Evolutionary conservation across 441 rosid species (phyloP), one percentile per base, ranked within the genome.

Genomic region (Jatropha multifida): DNA sequence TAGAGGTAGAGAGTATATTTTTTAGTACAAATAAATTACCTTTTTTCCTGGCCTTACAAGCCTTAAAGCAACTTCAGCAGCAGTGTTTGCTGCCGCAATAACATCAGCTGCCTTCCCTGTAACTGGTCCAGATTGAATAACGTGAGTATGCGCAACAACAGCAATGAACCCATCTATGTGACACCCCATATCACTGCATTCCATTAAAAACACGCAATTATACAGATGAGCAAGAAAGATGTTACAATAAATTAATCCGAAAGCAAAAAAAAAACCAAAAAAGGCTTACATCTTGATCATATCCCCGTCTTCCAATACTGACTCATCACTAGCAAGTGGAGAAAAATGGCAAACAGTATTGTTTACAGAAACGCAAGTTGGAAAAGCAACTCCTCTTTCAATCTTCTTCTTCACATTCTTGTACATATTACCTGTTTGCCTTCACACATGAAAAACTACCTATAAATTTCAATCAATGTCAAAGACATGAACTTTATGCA

Each of bases 41-140:
- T 90, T 96, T 82, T 90, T 94, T 41, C 97, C 99, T 2, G 99
- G 99, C 80, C 94, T 91, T 4, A 94, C 97, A 64, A 96, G 97
- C 89, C 98, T 92, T 81, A 96, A 79, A 77, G 98, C 99, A 86
- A 94, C 99, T 88, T 96, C 98, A 79, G 98, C 97, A 9, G 98
- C 98, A 26, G 98, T 91, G 77, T 92, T 92, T 0, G 94, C 97
- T 0, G 99, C 99, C 20, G 94, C 91, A 83, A 96, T 84, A 76
- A 90, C 98, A 85, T 96, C 97, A 81, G 97, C 97, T 71, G 90
- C 84, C 79, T 89, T 88, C 44, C 96, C 98, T 7, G 74, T 87
- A 55, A 94, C 64, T 0, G 94, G 88, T 7, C 96, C 97, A 27
- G 79, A 88, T 77, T 89, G 96, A 76, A 96, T 75, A 77, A 88